A percentile compares a stretch with the other conserved stretches of the same genome.
These are phyloP conservation scores for Pestalotiopsis sp. DNA, from an alignment of 2,329 filamentous ascomycete species.

Conservation along the genomic window DNA sequence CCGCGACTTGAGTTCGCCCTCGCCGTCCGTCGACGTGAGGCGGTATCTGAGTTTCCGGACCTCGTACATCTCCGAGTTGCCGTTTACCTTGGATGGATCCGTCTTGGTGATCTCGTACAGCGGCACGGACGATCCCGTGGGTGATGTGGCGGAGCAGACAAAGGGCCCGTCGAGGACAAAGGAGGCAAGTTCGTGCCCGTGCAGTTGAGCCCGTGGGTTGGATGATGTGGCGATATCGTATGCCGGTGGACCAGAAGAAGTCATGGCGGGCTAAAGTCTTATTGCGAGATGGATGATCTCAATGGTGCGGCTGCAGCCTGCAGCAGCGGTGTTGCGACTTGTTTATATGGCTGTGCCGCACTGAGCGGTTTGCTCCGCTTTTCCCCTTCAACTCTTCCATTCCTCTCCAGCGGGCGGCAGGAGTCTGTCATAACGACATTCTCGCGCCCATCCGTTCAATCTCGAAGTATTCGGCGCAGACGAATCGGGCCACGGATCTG, in stretches of 20 bases:
- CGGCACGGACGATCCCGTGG: neutral
- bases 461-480: neutral
- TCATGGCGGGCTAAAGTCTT: no score
- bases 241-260: neutral
- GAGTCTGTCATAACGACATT: no score
- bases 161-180: neutral
- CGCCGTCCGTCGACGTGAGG: neutral
- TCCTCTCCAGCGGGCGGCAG: no score
- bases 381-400: neutral
- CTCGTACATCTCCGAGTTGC: neutral
- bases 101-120: neutral
- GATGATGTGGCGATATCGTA: neutral
- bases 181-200: neutral
- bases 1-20: neutral
- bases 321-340: no score
- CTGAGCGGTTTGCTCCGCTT: no score
- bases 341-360: no score
- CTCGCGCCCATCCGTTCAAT: no score
- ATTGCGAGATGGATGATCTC: no score
- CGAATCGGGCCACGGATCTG: constrained; percentile 1
- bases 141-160: neutral
- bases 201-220: neutral
- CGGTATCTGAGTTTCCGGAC: neutral
- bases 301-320: no score
- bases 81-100: neutral